Base-by-base conservation (phyloP, 805 yeast genomes). In the Hanseniaspora valbyensis region DNA sequence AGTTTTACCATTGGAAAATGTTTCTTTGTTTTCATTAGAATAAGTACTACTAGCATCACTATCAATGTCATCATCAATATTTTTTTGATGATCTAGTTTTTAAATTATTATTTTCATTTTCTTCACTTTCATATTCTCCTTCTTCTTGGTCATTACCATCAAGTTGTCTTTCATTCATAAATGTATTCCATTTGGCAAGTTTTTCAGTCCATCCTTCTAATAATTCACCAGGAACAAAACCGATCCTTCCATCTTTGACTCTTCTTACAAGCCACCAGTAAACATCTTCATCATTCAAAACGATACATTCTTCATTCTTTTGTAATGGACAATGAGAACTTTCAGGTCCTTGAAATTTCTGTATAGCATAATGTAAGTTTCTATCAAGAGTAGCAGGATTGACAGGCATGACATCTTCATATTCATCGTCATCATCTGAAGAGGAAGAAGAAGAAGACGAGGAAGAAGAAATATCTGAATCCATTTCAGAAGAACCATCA, bases 141-240 rank as follows among this genome's bases (percentile, higher is more conserved):
- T 34, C 43, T 16, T 45, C 44, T 19, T 12, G 5, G 9, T 32
- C 32, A 7, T 30, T 28, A 6, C 10, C 25, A n/a, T 26, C 33
- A 14, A 25, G 5, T 32, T 51, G 50, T 22, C 39, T 86, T 63
- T 86, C 95, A 66, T 90, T 90, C 57, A 86, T 81, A 77, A 90
- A 86, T 66, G 95, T 85, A 63, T 92, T 92, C 37, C 89, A 70
- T 51, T 97, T 72, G 0, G 98, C 98, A 49, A 92, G 67, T 53
- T 97, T 71, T 66, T 92, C 98, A 42, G 80, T 83, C 54, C 85
- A 88, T 0, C 95, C 86, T 65, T 92, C 98, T 33, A 92, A 68
- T 52, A 92, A 78, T 63, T 92, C 98, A 1, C 96, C 97, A 1
- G 98, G 98, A 2, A 94, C 94, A 69, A 89, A 92, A 1, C 98